Base-by-base conservation (phyloP, 148 eudicot species). In the Vaccinium myrtillus region DNA sequence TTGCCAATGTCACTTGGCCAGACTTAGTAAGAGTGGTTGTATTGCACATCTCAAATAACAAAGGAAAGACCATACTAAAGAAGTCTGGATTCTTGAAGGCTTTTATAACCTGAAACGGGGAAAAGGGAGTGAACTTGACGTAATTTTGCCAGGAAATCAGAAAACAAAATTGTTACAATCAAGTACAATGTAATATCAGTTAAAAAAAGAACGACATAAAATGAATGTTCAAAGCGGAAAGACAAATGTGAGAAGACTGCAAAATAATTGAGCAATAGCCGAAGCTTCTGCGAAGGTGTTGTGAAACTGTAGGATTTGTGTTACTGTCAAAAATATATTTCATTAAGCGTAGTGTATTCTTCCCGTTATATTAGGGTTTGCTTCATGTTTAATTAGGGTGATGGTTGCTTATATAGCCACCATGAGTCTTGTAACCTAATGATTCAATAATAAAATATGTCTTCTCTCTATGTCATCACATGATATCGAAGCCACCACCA, bases 31-130 rank as follows among this genome's bases (percentile, higher is more conserved):
- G 82, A 67, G 78, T 77, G 81, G 78, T 81, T 48, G 91, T 85
- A 83, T 85, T 90, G 87, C 92, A 93, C 91, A 93, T 91, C 65
- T 96, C 99, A 84, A 82, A 84, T 59, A 96, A 83, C 78, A 90
- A 81, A 51, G 98, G 98, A 84, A 95, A 91, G 54, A 91, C 94
- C 80, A 87, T 87, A 84, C 90, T 91, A 70, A 94, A 93, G 88
- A 91, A 90, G 78, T 85, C 93, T 9, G 97, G 95, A 79, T 81
- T 84, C 71, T 87, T 83, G 86, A 96, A 96, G 23, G 97, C 97
- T 88, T 92, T 93, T 80, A 96, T 86, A 82, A 94, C 91, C 99
- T 96, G 91, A 71, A 88, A 81, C 18, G 70, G 36, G 51, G 71
- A 82, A 43, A 81, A 65, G 25, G 27, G 54, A 63, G 36, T 75